These are phyloP conservation scores for Crepidotus variabilis DNA, from an alignment of 768 basidiomycete genomes.

Conservation along the genomic window DNA sequence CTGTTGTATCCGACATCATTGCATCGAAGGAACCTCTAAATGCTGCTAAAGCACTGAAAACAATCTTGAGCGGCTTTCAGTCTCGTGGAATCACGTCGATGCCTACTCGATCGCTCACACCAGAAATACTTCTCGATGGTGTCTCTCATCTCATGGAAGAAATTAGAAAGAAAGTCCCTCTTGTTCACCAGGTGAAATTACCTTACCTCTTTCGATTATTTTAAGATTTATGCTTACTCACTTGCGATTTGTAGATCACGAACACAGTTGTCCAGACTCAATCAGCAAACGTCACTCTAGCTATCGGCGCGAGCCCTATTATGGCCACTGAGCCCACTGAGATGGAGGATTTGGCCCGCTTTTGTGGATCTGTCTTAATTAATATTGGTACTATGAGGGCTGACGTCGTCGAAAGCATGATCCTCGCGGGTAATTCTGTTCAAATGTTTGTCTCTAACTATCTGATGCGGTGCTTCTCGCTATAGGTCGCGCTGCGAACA, in stretches of 20 bases:
- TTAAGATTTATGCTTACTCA: neutral
- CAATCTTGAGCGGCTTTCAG: conserved; percentile 42
- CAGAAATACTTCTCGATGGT: conserved; percentile 33
- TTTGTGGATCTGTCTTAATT: conserved; percentile 68
- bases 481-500: conserved; percentile 56
- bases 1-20: conserved; percentile 86
- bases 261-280: conserved; percentile 87
- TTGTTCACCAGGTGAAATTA: conserved; percentile 71
- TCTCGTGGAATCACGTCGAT: neutral
- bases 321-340: conserved; percentile 87
- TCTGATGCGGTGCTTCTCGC: neutral
- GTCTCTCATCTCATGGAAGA: conserved; percentile 47
- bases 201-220: neutral
- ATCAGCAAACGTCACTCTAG: conserved; percentile 86
- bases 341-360: conserved; percentile 70
- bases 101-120: neutral
- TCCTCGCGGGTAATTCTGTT: conserved; percentile 52
- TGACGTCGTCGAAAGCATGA: conserved; percentile 67
- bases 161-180: conserved; percentile 53
- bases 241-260: conserved; percentile 58
- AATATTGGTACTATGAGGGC: conserved; percentile 80
- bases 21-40: conserved; percentile 52
- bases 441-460: neutral
- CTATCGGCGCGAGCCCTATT: conserved; percentile 86
- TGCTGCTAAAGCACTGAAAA: conserved; percentile 44